Conservation (phyloP, 2,329 filamentous ascomycete species). For the Cladosporium phlei region DNA sequence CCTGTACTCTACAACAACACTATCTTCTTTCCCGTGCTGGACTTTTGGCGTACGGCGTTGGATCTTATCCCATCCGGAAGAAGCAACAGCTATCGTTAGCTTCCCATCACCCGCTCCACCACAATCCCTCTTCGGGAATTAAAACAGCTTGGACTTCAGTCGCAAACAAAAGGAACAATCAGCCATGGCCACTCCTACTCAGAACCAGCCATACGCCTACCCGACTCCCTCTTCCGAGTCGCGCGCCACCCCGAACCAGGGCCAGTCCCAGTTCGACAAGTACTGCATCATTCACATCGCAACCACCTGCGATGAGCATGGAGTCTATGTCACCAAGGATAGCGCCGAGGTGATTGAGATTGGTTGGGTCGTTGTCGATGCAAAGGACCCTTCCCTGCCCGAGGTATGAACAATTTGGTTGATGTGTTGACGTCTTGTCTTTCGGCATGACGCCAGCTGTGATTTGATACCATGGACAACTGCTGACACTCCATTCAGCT, state of each 20-base stretch:
- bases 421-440: too few species aligned
- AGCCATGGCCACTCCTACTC: conserved; percentile 29
- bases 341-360: conserved; percentile 99
- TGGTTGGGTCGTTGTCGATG: conserved; percentile 75
- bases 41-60: conserved; percentile 14
- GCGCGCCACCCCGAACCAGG: conserved; percentile 30
- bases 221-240: conserved; percentile 18
- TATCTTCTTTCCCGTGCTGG: conserved; percentile 6
- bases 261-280: conserved; percentile 60
- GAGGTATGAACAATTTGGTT: conserved; percentile 25
- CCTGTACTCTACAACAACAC: conserved; percentile 13
- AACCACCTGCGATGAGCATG: conserved; percentile 97
- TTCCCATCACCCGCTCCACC: neutral
- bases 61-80: conserved; percentile 8
- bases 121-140: too few species aligned
- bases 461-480: conserved; percentile 4
- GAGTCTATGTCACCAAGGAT: conserved; percentile 98
- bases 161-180: conserved; percentile 3
- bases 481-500: conserved; percentile 53
- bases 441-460: too few species aligned
- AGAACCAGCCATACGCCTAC: conserved; percentile 26
- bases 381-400: conserved; percentile 29
- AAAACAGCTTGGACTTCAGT: conserved; percentile 9
- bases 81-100: conserved; percentile 9
- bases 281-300: conserved; percentile 98